phyloP scores from a whole-genome alignment of 1,284 basidiomycete genomes.

The Rhodotorula glutinis region DNA sequence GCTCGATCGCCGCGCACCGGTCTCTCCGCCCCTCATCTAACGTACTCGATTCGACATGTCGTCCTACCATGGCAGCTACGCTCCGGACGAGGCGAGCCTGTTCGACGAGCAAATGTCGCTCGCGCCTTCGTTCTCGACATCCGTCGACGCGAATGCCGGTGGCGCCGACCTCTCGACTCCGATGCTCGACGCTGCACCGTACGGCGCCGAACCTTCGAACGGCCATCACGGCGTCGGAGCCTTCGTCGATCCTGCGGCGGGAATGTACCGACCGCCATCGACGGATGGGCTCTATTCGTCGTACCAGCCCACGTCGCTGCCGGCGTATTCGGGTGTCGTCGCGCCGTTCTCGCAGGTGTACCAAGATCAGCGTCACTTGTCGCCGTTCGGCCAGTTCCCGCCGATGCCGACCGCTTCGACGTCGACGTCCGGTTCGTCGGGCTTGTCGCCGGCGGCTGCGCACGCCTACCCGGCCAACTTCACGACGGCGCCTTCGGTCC shows the following conservation, averaged over 20 bases:
- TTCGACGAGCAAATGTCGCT: conserved; percentile 3
- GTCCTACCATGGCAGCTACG: not conserved
- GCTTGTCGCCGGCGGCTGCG: not conserved
- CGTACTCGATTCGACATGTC: no score
- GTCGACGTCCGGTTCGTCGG: not conserved
- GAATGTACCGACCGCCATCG: not conserved
- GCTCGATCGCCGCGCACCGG: no score
- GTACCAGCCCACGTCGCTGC: not conserved
- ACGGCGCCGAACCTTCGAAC: no score
- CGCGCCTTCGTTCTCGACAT: not conserved
- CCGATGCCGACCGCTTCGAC: not conserved
- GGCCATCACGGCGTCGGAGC: no score
- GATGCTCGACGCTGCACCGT: no score
- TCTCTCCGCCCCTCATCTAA: no score
- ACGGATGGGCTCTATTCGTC: not conserved
- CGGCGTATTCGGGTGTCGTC: not conserved
- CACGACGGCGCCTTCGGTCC: not conserved
- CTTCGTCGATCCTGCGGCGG: not conserved
- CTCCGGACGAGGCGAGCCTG: not conserved
- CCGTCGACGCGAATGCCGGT: not conserved
- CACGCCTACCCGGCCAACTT: no score
- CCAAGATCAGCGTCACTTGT: not conserved
- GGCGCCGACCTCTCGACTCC: no score
- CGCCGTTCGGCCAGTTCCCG: not conserved
- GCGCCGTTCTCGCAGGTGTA: conserved; percentile 7